A percentile compares a stretch with the other conserved stretches of the same genome.
Evolutionary conservation across 768 basidiomycete genomes (phyloP).

Genomic region (Leucocoprinus sp.): DNA sequence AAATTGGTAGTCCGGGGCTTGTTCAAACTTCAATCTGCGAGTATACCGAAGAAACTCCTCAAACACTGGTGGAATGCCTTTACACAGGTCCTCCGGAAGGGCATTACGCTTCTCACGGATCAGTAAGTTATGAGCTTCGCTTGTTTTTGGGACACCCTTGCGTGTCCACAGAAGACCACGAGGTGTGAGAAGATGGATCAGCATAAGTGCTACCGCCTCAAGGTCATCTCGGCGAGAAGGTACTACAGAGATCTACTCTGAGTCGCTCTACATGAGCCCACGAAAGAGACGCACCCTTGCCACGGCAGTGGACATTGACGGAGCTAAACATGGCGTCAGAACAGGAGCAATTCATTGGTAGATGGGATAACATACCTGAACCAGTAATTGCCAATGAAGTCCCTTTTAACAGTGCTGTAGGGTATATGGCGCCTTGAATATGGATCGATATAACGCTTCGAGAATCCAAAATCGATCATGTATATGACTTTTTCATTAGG

Average conservation of each 20-base stretch:
- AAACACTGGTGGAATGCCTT: constrained; percentile 60
- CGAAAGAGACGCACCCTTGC: constrained; percentile 44
- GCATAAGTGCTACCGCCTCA: constrained; percentile 70
- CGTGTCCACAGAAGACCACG: constrained; percentile 72
- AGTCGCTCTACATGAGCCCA: constrained; percentile 3
- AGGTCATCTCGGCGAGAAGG: constrained; percentile 75
- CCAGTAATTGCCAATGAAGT: constrained; percentile 83
- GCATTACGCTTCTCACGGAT: constrained; percentile 58
- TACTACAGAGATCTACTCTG: constrained; percentile 30
- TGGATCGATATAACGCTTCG: constrained; percentile 68
- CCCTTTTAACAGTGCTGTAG: constrained; percentile 56
- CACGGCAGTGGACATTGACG: constrained; percentile 68
- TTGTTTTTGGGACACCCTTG: constrained; percentile 70
- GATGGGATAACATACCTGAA: constrained; percentile 41
- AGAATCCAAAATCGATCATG: constrained; percentile 85
- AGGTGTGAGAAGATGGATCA: constrained; percentile 73
- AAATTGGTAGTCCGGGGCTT: constrained; percentile 54
- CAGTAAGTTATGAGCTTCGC: constrained; percentile 51
- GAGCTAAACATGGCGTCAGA: constrained; percentile 31
- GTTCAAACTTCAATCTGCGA: constrained; percentile 58
- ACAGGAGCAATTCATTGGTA: neutral
- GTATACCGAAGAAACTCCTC: constrained; percentile 74
- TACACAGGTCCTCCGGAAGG: constrained; percentile 58
- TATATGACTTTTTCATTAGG: constrained; percentile 57
- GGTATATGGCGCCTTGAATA: constrained; percentile 60